Conservation (phyloP, 352 stramenopile species). For the Phytophthora ramorum region DNA sequence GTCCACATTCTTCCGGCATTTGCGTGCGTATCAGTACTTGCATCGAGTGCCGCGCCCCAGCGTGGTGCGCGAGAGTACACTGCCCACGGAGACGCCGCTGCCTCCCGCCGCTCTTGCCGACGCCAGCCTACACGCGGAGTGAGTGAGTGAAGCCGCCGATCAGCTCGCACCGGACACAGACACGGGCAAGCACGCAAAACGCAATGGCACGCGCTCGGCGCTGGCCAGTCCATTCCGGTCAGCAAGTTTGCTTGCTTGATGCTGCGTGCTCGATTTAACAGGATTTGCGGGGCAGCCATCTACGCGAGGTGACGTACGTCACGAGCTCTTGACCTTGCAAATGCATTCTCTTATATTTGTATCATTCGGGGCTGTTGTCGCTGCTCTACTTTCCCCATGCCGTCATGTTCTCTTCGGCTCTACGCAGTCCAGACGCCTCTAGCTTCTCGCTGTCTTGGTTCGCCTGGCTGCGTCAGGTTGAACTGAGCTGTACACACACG, state of each 20-base stretch:
- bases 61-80: constrained; percentile 36
- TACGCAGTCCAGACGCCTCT: constrained; percentile 25
- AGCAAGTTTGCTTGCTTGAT: constrained; percentile 16
- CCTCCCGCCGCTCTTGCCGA: constrained; percentile 40
- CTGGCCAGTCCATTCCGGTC: constrained; percentile 20
- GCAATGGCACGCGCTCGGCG: constrained; percentile 18
- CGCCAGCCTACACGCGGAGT: constrained; percentile 24
- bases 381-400: constrained; percentile 35
- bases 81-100: constrained; percentile 64
- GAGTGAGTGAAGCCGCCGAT: constrained; percentile 13
- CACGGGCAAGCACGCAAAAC: constrained; percentile 24
- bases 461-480: constrained; percentile 31
- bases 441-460: constrained; percentile 22
- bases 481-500: constrained; percentile 37
- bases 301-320: not conserved
- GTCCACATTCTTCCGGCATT: constrained; percentile 73
- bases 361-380: constrained; percentile 29
- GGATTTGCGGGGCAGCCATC: constrained; percentile 15
- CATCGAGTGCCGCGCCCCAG: constrained; percentile 25
- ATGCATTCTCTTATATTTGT: constrained; percentile 37
- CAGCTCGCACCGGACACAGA: constrained; percentile 20
- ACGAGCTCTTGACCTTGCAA: constrained; percentile 21
- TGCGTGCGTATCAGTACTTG: constrained; percentile 70
- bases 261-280: constrained; percentile 21
- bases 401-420: constrained; percentile 25